Base-by-base conservation (phyloP, 345 rosid species). In the Eutrema heterophyllum region DNA sequence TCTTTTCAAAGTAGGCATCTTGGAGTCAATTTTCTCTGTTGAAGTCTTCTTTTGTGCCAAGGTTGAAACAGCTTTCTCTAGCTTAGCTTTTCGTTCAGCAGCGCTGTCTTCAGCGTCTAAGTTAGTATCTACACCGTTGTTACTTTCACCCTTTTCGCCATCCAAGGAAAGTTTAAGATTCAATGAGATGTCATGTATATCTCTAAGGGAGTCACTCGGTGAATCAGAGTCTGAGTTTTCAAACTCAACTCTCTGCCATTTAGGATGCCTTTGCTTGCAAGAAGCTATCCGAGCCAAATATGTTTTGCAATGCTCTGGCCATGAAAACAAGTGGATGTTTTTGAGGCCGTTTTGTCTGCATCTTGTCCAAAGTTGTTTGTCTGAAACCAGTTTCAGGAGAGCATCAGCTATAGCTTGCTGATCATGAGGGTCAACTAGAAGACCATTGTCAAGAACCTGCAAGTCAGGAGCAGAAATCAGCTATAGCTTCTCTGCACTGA, bases 391-490 rank as follows among this genome's bases (percentile, higher is more conserved):
- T 81, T 84, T 84, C 60, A 89, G 79, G 63, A 89, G 91, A 64
- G 96, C 89, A 79, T 80, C 84, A 12, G 88, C 86, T 68, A 87
- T 89, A 60, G 87, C 86, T 67, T 84, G 85, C 64, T 84, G 89
- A 53, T 89, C 82, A 72, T 86, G 93, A 71, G 91, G 96, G 72
- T 89, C 93, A 78, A 89, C 85, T 41, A 90, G 85, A 46, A 90
- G 87, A 48, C 96, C 96, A 63, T 90, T 90, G 77, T 88, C 96
- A 24, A 90, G 93, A 68, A 81, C 89, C 93, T 90, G 81, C 43
- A 67, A 44, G 60, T 68, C 7, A 45, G 26, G 12, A 67, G 29
- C 54, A 54, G 41, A 62, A 11, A 43, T 61, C 8, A 71, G 64
- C 12, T 59, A 15, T 57, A 50, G 49, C 44, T 48, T 32, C 16